A percentile compares a stretch with the other conserved stretches of the same genome.
phyloP scores from a whole-genome alignment of 164 flowering plant species.

The Pachysandra terminalis region DNA sequence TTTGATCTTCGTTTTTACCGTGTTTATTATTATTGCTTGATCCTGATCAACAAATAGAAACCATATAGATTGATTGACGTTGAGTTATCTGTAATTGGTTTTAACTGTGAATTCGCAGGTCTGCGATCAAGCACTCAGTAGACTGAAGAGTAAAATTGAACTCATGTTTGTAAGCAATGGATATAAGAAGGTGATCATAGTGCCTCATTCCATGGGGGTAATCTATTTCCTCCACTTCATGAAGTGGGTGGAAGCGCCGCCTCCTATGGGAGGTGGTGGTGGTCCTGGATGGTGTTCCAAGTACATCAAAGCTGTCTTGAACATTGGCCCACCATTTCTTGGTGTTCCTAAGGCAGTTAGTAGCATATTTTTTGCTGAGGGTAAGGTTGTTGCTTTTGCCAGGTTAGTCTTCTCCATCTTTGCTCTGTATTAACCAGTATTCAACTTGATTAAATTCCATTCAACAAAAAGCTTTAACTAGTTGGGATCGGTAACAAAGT shows the following conservation, averaged over 20 bases:
- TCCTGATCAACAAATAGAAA: too few relatives aligned
- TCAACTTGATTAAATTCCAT: not conserved
- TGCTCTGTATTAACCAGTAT: not conserved
- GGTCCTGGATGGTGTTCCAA: constrained; percentile 68
- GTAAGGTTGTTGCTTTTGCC: constrained; percentile 52
- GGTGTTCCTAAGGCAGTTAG: constrained; percentile 75
- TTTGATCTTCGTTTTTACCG: too few relatives aligned
- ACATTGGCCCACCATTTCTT: constrained; percentile 69
- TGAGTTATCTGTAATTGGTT: constrained; percentile 12
- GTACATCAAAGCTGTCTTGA: constrained; percentile 70
- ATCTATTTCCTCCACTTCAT: constrained; percentile 72
- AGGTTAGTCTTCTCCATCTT: constrained; percentile 36
- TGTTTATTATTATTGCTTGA: too few relatives aligned
- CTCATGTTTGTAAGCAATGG: constrained; percentile 61
- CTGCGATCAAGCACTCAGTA: constrained; percentile 70
- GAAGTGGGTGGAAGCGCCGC: constrained; percentile 74
- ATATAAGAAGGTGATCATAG: constrained; percentile 69
- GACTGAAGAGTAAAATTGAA: constrained; percentile 79
- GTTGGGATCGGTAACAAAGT: too few relatives aligned
- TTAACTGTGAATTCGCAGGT: constrained; percentile 35
- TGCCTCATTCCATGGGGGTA: constrained; percentile 85
- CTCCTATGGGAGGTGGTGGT: constrained; percentile 75
- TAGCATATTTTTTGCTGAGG: constrained; percentile 59
- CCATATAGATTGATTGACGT: not conserved
- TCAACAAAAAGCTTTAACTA: too few relatives aligned